Evolutionary conservation across 768 basidiomycete genomes (phyloP).

Genomic region (Pleurotus pulmonarius): DNA sequence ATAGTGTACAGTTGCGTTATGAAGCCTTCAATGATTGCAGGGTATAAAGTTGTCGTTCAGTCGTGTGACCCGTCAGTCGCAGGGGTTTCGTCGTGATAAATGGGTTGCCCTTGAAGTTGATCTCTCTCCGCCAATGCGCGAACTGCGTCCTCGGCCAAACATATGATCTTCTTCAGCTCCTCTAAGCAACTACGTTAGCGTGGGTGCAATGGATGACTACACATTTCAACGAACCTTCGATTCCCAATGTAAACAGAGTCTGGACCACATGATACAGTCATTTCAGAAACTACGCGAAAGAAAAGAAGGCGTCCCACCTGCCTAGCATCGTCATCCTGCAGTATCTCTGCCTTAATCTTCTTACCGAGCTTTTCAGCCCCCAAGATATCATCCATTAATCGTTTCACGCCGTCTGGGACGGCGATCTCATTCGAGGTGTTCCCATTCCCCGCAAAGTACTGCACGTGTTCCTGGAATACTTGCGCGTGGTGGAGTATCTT

Average conservation of each 20-base stretch:
- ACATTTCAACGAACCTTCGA: conserved; percentile 20
- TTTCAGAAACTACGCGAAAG: neutral
- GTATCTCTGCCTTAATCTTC: conserved; percentile 26
- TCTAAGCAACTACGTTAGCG: conserved; percentile 12
- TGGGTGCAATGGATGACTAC: neutral
- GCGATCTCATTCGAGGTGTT: conserved; percentile 6
- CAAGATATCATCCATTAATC: conserved; percentile 29
- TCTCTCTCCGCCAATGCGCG: conserved; percentile 19
- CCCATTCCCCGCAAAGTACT: conserved; percentile 25
- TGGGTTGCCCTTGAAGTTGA: conserved; percentile 1
- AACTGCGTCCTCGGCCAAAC: conserved; percentile 19
- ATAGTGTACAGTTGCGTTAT: too few relatives aligned
- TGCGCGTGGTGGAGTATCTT: conserved; percentile 25
- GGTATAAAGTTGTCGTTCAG: neutral
- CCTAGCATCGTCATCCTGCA: conserved; percentile 27
- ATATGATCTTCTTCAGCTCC: conserved; percentile 20
- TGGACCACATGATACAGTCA: conserved; percentile 10
- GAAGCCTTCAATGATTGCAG: too few relatives aligned
- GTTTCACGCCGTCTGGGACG: conserved; percentile 25
- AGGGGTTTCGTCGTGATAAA: neutral
- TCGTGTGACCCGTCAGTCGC: neutral
- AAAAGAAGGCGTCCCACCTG: conserved; percentile 19
- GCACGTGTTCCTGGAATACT: conserved; percentile 27
- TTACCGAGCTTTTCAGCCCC: conserved; percentile 27
- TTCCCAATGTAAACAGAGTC: conserved; percentile 29